These are phyloP conservation scores for Rhizophagus clarus DNA, from an alignment of 192 early-diverging fungal species.

Conservation along the genomic window DNA sequence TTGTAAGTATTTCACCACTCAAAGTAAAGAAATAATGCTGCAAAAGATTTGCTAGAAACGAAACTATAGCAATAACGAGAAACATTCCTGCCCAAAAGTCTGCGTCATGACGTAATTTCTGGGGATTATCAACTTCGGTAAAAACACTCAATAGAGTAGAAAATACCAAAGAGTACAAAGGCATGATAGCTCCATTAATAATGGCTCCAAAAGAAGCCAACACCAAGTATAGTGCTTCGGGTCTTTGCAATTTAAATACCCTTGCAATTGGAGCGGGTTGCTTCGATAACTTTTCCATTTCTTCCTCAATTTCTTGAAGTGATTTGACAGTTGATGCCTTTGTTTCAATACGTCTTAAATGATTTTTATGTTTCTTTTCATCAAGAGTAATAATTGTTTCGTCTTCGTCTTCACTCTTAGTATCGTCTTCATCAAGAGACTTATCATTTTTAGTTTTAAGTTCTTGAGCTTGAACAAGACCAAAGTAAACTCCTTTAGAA, in stretches of 20 bases:
- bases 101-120: slow-evolving; percentile 21
- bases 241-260: slow-evolving; percentile 55
- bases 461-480: slow-evolving; percentile 61
- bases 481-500: slow-evolving; percentile 48
- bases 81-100: slow-evolving; percentile 59
- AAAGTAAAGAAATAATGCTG: slow-evolving; percentile 59
- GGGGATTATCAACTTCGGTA: neutral
- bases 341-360: slow-evolving; percentile 39
- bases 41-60: slow-evolving; percentile 54
- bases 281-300: slow-evolving; percentile 41
- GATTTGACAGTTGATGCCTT: slow-evolving; percentile 53
- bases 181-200: slow-evolving; percentile 74
- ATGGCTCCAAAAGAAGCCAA: slow-evolving; percentile 62
- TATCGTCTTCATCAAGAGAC: slow-evolving; percentile 26
- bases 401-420: slow-evolving; percentile 16
- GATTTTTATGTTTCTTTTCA: slow-evolving; percentile 36
- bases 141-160: neutral
- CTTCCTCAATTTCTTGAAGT: slow-evolving; percentile 39
- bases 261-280: slow-evolving; percentile 56
- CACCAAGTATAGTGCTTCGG: slow-evolving; percentile 55
- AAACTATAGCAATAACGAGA: slow-evolving; percentile 51
- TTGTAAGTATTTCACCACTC: slow-evolving; percentile 45
- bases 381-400: slow-evolving; percentile 35
- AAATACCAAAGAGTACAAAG: slow-evolving; percentile 77
- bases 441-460: slow-evolving; percentile 47